Base-by-base conservation (phyloP, 139 green algal genomes). In the Micromonas pusilla region DNA sequence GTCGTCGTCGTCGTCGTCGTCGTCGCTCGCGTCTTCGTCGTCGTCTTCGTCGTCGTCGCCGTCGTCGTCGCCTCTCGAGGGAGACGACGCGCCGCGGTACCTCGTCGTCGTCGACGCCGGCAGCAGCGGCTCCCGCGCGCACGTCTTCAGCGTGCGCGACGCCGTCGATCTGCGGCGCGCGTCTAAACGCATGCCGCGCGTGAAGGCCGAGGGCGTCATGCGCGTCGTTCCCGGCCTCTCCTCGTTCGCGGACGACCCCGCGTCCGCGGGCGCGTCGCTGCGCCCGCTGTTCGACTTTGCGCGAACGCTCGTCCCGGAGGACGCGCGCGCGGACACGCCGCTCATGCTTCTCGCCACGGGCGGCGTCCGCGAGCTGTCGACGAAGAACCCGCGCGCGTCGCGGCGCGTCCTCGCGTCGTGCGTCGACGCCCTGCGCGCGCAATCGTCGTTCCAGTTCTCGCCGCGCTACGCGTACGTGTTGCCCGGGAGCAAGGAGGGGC, bases 251-350 rank as follows among this genome's bases (percentile, higher is more conserved):
- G 28, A 23, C 21, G 63, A 70, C 31, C 63, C 63, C 21, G 20
- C 13, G 16, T 20, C 21, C 63, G 5, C 31, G 28, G 63, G 31
- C n/a, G 63, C 25, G 28, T 32, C 63, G 63, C 31, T 70, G n/a
- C 63, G 63, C 21, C 63, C 63, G 28, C 31, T 70, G 63, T 70
- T 37, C 28, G 31, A 70, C n/a, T 70, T 70, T 33, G 63, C 63
- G 1, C 28, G 63, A 31, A 25, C 20, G n/a, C 31, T 34, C 2
- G 63, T 70, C 63, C 63, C 63, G 26, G 20, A 39, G n/a, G 63
- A 31, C 21, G 23, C 28, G 20, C 20, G 25, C 28, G 31, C 28
- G 31, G 26, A 34, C 21, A 70, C 63, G 3, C 63, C 28, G n/a
- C 28, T 70, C 28, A 16, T 39, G 2, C 31, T 70, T 16, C 28